Conservation (phyloP, 305 asterid genomes). For the Ilex paraguariensis region DNA sequence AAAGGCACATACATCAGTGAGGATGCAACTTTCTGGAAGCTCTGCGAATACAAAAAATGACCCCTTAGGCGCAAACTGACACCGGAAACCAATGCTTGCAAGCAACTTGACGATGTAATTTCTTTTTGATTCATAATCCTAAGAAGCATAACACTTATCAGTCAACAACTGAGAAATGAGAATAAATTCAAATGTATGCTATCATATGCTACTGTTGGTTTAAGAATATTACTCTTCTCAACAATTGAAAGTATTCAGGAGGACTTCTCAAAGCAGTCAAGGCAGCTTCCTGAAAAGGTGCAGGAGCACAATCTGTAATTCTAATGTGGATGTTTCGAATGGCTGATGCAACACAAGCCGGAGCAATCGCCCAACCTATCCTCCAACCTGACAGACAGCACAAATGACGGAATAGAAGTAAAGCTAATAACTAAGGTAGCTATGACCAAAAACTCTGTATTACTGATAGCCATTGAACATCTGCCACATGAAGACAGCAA, state of each 20-base stretch:
- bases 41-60: conserved; percentile 64
- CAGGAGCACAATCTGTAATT: conserved; percentile 81
- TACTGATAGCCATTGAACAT: background rate
- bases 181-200: background rate
- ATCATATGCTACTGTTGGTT: background rate
- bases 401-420: too few species aligned
- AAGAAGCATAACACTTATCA: conserved; percentile 11
- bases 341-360: conserved; percentile 70
- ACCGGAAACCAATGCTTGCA: conserved; percentile 54
- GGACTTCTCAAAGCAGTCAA: conserved; percentile 68
- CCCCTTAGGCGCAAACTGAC: conserved; percentile 61
- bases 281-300: conserved; percentile 92
- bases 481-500: conserved; percentile 5
- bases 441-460: too few species aligned
- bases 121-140: conserved; percentile 82
- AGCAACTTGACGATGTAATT: conserved; percentile 55
- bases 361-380: conserved; percentile 89
- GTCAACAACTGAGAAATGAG: background rate
- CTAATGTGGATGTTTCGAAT: conserved; percentile 66
- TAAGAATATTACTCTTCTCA: conserved; percentile 43
- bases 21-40: conserved; percentile 66
- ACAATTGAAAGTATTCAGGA: conserved; percentile 40
- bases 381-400: conserved; percentile 68
- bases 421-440: too few species aligned
- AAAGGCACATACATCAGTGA: conserved; percentile 55